A percentile compares a stretch with the other conserved stretches of the same genome.
phyloP scores from a whole-genome alignment of 2,329 filamentous ascomycete genomes.

The Fusarium fracticaudum region DNA sequence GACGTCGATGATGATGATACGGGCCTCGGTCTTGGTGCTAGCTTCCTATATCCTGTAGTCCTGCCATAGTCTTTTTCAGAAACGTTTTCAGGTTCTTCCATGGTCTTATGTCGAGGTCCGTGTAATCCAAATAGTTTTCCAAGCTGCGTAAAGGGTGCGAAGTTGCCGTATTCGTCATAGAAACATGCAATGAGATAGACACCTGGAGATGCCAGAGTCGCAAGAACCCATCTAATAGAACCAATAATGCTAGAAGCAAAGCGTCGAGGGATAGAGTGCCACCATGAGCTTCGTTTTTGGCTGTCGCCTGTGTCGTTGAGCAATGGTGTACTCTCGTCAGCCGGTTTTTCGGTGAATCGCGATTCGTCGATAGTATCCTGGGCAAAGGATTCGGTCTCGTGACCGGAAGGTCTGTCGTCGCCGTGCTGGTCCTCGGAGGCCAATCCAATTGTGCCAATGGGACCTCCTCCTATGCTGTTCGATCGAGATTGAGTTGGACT shows the following conservation, averaged over 20 bases:
- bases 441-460: conserved; percentile 57
- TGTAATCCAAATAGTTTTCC: conserved; percentile 68
- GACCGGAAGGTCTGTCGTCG: conserved; percentile 47
- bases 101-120: conserved; percentile 57
- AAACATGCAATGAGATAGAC: conserved; percentile 86
- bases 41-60: conserved; percentile 42
- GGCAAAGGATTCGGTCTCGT: conserved; percentile 48
- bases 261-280: conserved; percentile 71
- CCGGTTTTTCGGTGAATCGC: conserved; percentile 50
- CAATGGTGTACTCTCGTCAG: conserved; percentile 75
- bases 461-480: conserved; percentile 67
- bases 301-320: conserved; percentile 49
- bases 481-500: conserved; percentile 67
- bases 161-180: conserved; percentile 81
- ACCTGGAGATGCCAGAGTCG: conserved; percentile 80
- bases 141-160: conserved; percentile 80
- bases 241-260: conserved; percentile 78
- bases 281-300: conserved; percentile 55
- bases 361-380: conserved; percentile 51
- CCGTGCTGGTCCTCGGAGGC: conserved; percentile 49
- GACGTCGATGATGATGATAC: conserved; percentile 58
- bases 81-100: conserved; percentile 37
- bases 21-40: conserved; percentile 40
- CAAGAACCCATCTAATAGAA: conserved; percentile 80
- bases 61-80: conserved; percentile 45